Evolutionary conservation across 2,329 filamentous ascomycete genomes (phyloP).

Genomic region (Passalora sequoiae): DNA sequence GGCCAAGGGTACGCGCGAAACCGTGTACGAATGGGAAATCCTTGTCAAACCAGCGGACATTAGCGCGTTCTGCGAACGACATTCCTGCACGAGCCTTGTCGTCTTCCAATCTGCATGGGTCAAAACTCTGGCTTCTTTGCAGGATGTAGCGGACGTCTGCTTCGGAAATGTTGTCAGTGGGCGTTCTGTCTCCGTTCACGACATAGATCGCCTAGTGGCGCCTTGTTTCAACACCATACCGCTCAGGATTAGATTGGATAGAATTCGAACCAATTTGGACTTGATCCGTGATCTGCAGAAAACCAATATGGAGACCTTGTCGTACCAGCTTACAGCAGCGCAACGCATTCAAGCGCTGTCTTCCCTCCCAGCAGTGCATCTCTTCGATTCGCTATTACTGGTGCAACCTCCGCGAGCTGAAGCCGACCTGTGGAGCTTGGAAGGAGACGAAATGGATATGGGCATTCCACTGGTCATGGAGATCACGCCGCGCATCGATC

Average conservation of each 20-base stretch:
- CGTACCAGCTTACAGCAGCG: conserved; percentile 70
- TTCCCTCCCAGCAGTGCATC: conserved; percentile 41
- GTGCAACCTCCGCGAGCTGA: conserved; percentile 58
- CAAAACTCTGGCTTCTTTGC: conserved; percentile 54
- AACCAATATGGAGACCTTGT: conserved; percentile 57
- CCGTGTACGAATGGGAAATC: conserved; percentile 5
- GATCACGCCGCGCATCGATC: conserved; percentile 53
- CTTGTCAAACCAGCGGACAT: conserved; percentile 34
- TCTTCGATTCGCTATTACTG: conserved; percentile 79
- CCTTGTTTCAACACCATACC: conserved; percentile 92
- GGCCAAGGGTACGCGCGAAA: conserved; percentile 1
- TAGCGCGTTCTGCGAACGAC: conserved; percentile 46
- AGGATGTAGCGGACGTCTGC: conserved; percentile 61
- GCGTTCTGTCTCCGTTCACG: conserved; percentile 60
- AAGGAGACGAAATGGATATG: conserved; percentile 60
- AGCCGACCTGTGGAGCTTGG: conserved; percentile 51
- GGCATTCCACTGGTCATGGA: conserved; percentile 69
- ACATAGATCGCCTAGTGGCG: conserved; percentile 68
- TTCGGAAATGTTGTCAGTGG: conserved; percentile 86
- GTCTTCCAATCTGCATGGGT: conserved; percentile 70
- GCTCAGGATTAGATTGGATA: conserved; percentile 54
- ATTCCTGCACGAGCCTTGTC: conserved; percentile 57
- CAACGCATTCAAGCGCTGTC: conserved; percentile 60
- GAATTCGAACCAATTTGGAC: conserved; percentile 48
- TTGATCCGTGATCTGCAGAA: conserved; percentile 57